Percentiles rank a stretch among this genome's conserved stretches.
Evolutionary conservation across 176 grass and related monocot species (phyloP).

Genomic region (Avena eriantha): DNA sequence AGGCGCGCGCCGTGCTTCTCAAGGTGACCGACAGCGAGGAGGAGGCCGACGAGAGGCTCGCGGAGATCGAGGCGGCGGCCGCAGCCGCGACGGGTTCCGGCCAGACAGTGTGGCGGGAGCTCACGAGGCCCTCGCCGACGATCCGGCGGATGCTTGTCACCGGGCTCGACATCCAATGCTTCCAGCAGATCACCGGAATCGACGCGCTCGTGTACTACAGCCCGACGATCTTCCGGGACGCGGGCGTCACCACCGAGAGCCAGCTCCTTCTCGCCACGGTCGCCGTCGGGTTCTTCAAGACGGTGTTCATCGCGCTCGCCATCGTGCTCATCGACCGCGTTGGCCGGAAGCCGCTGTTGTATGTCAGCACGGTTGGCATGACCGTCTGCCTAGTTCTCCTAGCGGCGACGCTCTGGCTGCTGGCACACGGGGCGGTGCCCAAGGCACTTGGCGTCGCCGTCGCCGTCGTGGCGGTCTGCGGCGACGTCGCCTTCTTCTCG

Average conservation of each 20-base stretch:
- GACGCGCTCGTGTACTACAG: slow-evolving; percentile 81
- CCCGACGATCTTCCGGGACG: slow-evolving; percentile 59
- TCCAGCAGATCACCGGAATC: slow-evolving; percentile 74
- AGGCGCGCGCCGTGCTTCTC: slow-evolving; percentile 63
- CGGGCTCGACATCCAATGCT: slow-evolving; percentile 65
- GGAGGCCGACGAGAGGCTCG: slow-evolving; percentile 57
- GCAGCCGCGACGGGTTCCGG: slow-evolving; percentile 19
- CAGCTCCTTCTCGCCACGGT: slow-evolving; percentile 69
- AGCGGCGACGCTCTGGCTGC: slow-evolving; percentile 46
- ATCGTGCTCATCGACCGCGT: slow-evolving; percentile 66
- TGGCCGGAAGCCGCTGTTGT: slow-evolving; percentile 63
- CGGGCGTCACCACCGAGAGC: slow-evolving; percentile 67
- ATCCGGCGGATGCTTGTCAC: slow-evolving; percentile 66
- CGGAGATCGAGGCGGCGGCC: slow-evolving; percentile 73
- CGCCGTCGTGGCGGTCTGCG: slow-evolving; percentile 57
- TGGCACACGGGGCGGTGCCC: slow-evolving; percentile 47
- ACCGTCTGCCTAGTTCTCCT: slow-evolving; percentile 57
- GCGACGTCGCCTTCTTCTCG: slow-evolving; percentile 79
- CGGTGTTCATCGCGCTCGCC: slow-evolving; percentile 67
- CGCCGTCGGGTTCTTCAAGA: slow-evolving; percentile 69
- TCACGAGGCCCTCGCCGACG: slow-evolving; percentile 58
- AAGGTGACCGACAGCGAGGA: slow-evolving; percentile 60
- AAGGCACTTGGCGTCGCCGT: slow-evolving; percentile 35
- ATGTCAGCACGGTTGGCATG: slow-evolving; percentile 72
- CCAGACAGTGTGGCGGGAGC: slow-evolving; percentile 68